Evolutionary conservation across 805 yeast genomes (phyloP), one percentile per base, ranked within the genome.

Genomic region (Candida schatavii): DNA sequence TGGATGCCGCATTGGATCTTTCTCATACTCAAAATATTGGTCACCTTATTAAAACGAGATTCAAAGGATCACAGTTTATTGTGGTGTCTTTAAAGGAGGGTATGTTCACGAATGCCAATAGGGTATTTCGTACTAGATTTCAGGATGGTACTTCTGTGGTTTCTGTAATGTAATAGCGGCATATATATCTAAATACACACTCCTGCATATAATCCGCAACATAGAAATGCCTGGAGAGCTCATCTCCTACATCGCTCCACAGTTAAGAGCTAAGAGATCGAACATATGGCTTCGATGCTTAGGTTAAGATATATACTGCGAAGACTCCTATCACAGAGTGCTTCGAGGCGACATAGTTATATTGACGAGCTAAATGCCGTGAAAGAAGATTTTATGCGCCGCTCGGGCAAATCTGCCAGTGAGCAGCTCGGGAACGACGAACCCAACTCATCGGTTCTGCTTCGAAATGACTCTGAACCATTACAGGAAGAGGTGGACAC

Each of bases 1-100:
- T 93, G 29, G 99, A 93, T 68, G 99, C 99, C 1, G 99, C 99
- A 1, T 74, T 93, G 49, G 99, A 93, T 72, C 75, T 91, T 49
- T 87, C 95, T 45, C 99, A 93, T 59, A 93, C 99, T 1, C 98
- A 93, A 62, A 93, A 93, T 56, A 93, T 93, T 55, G 99, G 99
- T 3, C 96, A 88, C 56, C 72, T 93, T 59, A 93, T 93, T 62
- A 93, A 91, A 66, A 91, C 97, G 0, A 72, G 96, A 51, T 93
- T 93, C 66, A 85, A 87, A 62, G 97, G 96, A 0, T 86, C 97
- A 2, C 99, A 93, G 59, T 93, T 93, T 60, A 91, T 93, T 49
- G 95, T 93, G 37, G 99, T 93, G 18, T 88, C 97, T 21, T 78
- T 93, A 67, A 93, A 93, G 59, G 99, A 93, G 63, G 99, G 98